A percentile compares a stretch with the other conserved stretches of the same genome.
These are phyloP conservation scores for Cladosporium sp. DNA, from an alignment of 2,329 filamentous ascomycete species.

Conservation along the genomic window DNA sequence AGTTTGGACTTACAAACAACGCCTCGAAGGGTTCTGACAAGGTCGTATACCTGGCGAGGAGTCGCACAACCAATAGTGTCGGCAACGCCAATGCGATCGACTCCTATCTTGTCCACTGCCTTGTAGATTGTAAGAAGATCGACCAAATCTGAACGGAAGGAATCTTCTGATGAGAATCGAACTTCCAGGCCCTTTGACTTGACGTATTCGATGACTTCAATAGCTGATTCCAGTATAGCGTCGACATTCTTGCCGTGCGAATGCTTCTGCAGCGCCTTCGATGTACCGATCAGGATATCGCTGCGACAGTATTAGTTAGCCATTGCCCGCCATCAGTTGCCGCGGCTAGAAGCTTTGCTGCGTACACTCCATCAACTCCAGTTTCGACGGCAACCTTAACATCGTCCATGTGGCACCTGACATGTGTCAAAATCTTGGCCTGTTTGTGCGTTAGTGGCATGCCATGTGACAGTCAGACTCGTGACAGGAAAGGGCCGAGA, in stretches of 20 bases:
- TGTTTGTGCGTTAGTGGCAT: no score
- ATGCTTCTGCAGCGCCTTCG: constrained; percentile 75
- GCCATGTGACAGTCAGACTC: no score
- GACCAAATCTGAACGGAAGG: constrained; percentile 79
- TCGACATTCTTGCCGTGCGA: constrained; percentile 87
- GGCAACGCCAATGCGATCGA: constrained; percentile 83
- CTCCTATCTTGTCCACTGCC: constrained; percentile 78
- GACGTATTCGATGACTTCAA: constrained; percentile 83
- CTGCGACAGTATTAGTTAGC: no score
- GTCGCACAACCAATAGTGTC: constrained; percentile 79
- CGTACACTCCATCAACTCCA: constrained; percentile 67
- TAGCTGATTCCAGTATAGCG: constrained; percentile 74
- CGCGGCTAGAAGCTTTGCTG: no score
- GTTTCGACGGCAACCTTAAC: constrained; percentile 77
- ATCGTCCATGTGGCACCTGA: constrained; percentile 75
- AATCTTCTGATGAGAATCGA: constrained; percentile 78
- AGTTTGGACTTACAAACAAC: constrained; percentile 46
- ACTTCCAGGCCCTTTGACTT: constrained; percentile 78
- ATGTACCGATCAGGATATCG: constrained; percentile 79
- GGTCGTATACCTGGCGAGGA: constrained; percentile 83
- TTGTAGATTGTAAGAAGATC: constrained; percentile 79
- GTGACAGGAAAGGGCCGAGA: no score
- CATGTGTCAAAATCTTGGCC: constrained; percentile 62
- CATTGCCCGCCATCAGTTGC: no score
- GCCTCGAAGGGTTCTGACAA: constrained; percentile 76